These are phyloP conservation scores for Ophiostoma ulmi DNA, from an alignment of 2,329 filamentous ascomycete species.

Conservation along the genomic window DNA sequence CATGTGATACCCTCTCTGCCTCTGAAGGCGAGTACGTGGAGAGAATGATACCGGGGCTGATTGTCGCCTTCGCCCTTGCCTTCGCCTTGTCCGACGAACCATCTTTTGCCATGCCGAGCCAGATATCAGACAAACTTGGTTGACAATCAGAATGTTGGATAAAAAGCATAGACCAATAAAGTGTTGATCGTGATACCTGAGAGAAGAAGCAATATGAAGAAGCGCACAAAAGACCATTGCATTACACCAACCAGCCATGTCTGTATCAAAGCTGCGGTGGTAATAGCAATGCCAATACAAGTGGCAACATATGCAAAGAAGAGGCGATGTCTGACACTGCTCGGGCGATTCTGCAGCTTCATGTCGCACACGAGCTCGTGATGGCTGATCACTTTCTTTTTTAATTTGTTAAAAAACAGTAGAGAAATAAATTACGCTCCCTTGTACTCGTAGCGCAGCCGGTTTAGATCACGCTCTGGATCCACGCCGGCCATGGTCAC, in stretches of 20 bases:
- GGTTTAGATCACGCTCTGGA: conserved; percentile 58
- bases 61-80: background rate
- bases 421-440: conserved; percentile 46
- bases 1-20: background rate
- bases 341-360: background rate
- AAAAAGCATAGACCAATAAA: background rate
- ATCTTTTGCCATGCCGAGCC: background rate
- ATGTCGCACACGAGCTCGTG: background rate
- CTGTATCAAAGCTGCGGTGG: background rate
- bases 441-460: conserved; percentile 61
- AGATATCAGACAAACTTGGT: background rate
- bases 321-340: background rate
- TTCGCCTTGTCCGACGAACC: conserved; percentile 1
- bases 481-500: conserved; percentile 64
- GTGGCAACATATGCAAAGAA: background rate
- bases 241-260: background rate
- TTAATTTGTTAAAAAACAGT: background rate
- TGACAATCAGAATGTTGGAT: background rate
- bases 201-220: background rate
- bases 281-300: background rate
- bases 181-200: background rate
- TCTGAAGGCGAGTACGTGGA: background rate
- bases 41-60: background rate
- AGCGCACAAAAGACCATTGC: background rate
- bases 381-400: background rate